Evolutionary conservation across 345 rosid genomes (phyloP).

Genomic region (Aurinia saxatilis): DNA sequence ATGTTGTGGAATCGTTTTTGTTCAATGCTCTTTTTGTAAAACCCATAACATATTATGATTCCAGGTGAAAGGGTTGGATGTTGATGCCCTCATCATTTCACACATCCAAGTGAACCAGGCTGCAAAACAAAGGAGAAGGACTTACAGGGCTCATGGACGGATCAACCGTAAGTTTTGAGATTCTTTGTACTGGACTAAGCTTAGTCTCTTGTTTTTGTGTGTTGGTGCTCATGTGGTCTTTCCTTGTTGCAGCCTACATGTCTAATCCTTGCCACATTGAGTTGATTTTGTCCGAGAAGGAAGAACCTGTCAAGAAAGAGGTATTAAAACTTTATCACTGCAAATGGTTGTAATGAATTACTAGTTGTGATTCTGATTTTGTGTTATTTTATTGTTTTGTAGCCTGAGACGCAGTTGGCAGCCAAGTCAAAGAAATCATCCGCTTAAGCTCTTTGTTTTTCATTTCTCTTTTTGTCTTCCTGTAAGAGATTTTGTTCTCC

Average conservation of each 20-base stretch:
- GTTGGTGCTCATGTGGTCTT: background rate
- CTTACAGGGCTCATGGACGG: constrained; percentile 98
- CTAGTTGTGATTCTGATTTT: background rate
- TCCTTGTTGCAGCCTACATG: constrained; percentile 66
- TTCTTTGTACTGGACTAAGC: fast-evolving
- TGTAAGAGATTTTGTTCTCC: constrained; percentile 18
- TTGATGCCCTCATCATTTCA: constrained; percentile 68
- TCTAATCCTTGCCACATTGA: constrained; percentile 96
- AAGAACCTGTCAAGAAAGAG: constrained; percentile 94
- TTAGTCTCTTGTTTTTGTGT: background rate
- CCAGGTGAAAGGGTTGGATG: constrained; percentile 97
- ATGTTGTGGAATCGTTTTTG: background rate
- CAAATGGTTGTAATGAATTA: too few relatives aligned
- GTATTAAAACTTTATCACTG: constrained; percentile 26
- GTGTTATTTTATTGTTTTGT: background rate
- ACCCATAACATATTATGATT: too few relatives aligned
- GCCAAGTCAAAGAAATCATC: constrained; percentile 63
- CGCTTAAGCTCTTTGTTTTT: constrained; percentile 17
- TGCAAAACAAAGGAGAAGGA: constrained; percentile 86
- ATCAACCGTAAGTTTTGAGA: constrained; percentile 64
- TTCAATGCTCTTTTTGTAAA: too few relatives aligned
- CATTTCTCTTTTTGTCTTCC: background rate
- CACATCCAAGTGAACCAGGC: constrained; percentile 98
- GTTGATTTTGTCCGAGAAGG: constrained; percentile 82
- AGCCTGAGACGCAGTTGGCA: constrained; percentile 89